Conservation (phyloP, 345 rosid genomes). For the Melastoma malabathricum region DNA sequence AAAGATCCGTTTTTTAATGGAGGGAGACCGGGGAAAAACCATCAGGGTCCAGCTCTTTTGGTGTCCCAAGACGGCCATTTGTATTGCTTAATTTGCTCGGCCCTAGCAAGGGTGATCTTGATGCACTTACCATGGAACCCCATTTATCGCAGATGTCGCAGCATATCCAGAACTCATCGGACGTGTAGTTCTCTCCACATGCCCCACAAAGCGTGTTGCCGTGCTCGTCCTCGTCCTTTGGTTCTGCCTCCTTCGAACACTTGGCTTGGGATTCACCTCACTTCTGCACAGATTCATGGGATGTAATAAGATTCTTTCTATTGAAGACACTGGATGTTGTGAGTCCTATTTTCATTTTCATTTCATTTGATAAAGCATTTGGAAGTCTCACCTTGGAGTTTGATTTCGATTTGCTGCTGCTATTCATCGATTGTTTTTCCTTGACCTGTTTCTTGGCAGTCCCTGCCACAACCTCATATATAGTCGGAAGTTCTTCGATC, state of each 20-base stretch:
- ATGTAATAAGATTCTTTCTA: not conserved
- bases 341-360: too few relatives aligned
- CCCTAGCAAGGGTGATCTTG: slow-evolving; percentile 83
- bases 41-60: slow-evolving; percentile 63
- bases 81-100: slow-evolving; percentile 87
- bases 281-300: slow-evolving; percentile 15
- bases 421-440: slow-evolving; percentile 57
- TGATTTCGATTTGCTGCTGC: slow-evolving; percentile 59
- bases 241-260: slow-evolving; percentile 19
- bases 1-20: slow-evolving; percentile 4
- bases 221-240: slow-evolving; percentile 43
- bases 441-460: slow-evolving; percentile 46
- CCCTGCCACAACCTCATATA: slow-evolving; percentile 71
- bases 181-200: slow-evolving; percentile 44
- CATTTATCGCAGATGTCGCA: slow-evolving; percentile 55
- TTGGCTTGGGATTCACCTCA: slow-evolving; percentile 43
- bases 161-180: slow-evolving; percentile 63
- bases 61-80: slow-evolving; percentile 94
- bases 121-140: slow-evolving; percentile 81
- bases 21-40: not conserved
- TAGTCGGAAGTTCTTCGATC: slow-evolving; percentile 79
- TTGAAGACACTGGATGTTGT: too few relatives aligned
- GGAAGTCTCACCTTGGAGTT: slow-evolving; percentile 41
- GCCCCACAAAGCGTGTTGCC: slow-evolving; percentile 56
- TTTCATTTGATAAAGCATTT: too few relatives aligned